Evolutionary conservation across 352 stramenopile species (phyloP).

Genomic region (Globisporangium orthogonon): DNA sequence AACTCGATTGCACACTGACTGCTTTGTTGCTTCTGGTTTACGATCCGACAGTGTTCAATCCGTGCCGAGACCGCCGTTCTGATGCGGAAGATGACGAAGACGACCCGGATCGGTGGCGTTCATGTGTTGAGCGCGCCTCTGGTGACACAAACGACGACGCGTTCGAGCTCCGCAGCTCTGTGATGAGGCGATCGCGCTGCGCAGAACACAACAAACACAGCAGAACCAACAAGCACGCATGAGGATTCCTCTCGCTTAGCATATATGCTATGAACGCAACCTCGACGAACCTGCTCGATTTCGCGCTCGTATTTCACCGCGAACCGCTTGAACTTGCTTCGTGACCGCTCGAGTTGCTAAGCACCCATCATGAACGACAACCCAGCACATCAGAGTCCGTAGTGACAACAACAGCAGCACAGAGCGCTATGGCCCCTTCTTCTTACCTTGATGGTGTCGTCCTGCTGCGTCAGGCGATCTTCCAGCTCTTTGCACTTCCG

Average conservation of each 20-base stretch:
- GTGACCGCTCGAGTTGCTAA: constrained; percentile 81
- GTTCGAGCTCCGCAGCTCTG: constrained; percentile 38
- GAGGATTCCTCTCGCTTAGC: constrained; percentile 3
- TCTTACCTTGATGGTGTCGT: constrained; percentile 72
- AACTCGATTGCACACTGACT: neutral
- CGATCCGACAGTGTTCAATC: neutral
- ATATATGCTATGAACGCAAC: no score
- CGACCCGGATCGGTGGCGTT: constrained; percentile 18
- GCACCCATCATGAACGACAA: no score
- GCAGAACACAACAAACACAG: neutral
- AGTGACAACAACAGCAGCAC: neutral
- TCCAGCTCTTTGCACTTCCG: constrained; percentile 74
- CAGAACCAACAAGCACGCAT: neutral
- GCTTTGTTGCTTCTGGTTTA: constrained; percentile 1
- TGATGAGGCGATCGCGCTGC: constrained; percentile 42
- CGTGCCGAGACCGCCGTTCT: constrained; percentile 1
- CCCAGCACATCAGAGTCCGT: neutral
- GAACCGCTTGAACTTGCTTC: constrained; percentile 85
- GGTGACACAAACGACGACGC: constrained; percentile 39
- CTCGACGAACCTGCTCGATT: constrained; percentile 54
- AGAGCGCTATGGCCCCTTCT: neutral
- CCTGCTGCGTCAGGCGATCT: constrained; percentile 59
- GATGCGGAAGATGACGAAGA: constrained; percentile 21
- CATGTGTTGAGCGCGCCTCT: constrained; percentile 15
- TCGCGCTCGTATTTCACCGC: constrained; percentile 80